Conservation (phyloP, 192 early-diverging fungal genomes). For the Phlyctochytrium planicorne region DNA sequence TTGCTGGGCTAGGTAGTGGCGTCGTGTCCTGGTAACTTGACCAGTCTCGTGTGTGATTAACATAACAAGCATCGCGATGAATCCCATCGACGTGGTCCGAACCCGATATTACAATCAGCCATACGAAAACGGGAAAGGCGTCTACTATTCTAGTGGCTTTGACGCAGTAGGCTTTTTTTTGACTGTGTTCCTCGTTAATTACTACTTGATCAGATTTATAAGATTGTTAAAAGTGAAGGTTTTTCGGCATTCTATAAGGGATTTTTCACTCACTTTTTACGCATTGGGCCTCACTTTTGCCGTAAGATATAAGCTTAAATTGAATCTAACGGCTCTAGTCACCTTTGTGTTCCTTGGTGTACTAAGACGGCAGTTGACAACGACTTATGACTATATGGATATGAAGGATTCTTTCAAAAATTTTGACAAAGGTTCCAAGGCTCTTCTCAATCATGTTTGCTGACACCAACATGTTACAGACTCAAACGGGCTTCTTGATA, state of each 20-base stretch:
- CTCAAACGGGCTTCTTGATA: slow-evolving; percentile 45
- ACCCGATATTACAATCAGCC: slow-evolving; percentile 75
- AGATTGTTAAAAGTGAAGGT: slow-evolving; percentile 62
- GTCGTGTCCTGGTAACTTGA: slow-evolving; percentile 47
- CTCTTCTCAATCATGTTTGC: background rate
- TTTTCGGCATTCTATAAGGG: slow-evolving; percentile 69
- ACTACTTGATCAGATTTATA: slow-evolving; percentile 39
- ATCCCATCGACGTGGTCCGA: slow-evolving; percentile 58
- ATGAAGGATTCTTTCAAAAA: slow-evolving; percentile 44
- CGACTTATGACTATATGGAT: slow-evolving; percentile 47
- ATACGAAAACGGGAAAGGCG: slow-evolving; percentile 60
- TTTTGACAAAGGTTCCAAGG: slow-evolving; percentile 39
- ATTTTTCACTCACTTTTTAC: slow-evolving; percentile 69
- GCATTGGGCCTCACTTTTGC: slow-evolving; percentile 78
- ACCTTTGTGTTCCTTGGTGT: slow-evolving; percentile 74
- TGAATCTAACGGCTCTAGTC: slow-evolving; percentile 31
- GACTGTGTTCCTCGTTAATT: too few species aligned
- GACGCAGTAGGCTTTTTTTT: slow-evolving; percentile 39
- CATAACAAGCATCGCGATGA: slow-evolving; percentile 44
- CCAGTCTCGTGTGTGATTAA: background rate
- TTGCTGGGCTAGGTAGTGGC: slow-evolving; percentile 58
- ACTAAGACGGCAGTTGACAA: slow-evolving; percentile 38
- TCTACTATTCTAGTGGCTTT: slow-evolving; percentile 46
- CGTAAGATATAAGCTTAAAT: slow-evolving; percentile 31
- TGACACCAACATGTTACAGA: too few species aligned